Evolutionary conservation across 345 rosid genomes (phyloP), one percentile per base, ranked within the genome.

Genomic region (Turritis glabra): DNA sequence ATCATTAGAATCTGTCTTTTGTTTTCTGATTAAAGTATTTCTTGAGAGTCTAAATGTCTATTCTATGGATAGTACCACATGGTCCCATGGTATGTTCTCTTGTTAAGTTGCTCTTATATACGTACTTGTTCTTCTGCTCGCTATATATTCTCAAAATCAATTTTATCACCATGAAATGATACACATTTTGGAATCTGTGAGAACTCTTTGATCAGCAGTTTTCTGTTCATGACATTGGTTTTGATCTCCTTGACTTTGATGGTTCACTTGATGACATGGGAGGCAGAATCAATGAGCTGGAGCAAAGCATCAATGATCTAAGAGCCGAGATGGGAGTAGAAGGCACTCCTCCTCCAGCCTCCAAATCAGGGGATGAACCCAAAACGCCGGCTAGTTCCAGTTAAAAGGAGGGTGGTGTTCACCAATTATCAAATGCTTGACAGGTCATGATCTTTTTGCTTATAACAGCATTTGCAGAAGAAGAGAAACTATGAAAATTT

Each of bases 221-320:
- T 11, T 35, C 30, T 59, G 51, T 60, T 21, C 7, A 23, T 18
- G 55, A 46, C 23, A 56, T 57, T 37, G 58, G 47, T 51, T 66
- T 67, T 11, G 41, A 33, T 63, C 5, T 85, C 90, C 80, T 89
- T 88, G 85, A 82, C 90, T 75, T 50, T 51, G 37, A 73, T 53
- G 80, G 25, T 59, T 76, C 85, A 93, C 96, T 89, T 64, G 97
- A 93, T 84, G 98, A 93, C 61, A 93, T 91, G 96, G 95, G 93
- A 72, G 71, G 48, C 77, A 84, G 88, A 80, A 89, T 91, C 60
- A 88, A 88, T 69, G 91, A 93, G 73, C 80, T 89, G 80, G 96
- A 93, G 85, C 89, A 87, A 79, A 89, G 90, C 86, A 83, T 93
- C 80, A 86, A 87, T 26, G 96, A 88, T 50, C 87, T 91, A 57